Conservation (phyloP, 1,284 basidiomycete genomes). For the Leccinum variabile region DNA sequence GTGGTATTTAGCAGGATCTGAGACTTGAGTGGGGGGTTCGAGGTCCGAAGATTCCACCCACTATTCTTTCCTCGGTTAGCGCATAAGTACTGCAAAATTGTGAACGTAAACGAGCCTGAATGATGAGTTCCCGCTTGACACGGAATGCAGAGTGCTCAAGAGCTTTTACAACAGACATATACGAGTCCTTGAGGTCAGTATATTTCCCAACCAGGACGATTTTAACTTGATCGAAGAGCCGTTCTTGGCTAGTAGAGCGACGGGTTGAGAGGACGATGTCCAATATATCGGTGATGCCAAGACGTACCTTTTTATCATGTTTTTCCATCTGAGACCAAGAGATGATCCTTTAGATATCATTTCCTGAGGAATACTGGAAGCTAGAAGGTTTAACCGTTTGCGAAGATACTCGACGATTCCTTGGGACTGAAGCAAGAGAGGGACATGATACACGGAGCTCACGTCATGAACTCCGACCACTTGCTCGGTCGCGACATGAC, state of each 20-base stretch:
- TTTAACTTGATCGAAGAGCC: constrained; percentile 87
- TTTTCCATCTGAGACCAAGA: constrained; percentile 77
- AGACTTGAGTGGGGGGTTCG: constrained; percentile 77
- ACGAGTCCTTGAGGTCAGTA: constrained; percentile 95
- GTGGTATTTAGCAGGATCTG: constrained; percentile 88
- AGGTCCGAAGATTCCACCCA: constrained; percentile 98
- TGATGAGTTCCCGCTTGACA: constrained; percentile 79
- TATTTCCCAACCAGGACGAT: constrained; percentile 98
- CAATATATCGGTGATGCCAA: background rate
- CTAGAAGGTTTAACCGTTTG: constrained; percentile 76
- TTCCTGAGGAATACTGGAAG: constrained; percentile 54
- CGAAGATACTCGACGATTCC: constrained; percentile 86
- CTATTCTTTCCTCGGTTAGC: constrained; percentile 40
- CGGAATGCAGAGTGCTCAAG: constrained; percentile 96
- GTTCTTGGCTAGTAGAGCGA: constrained; percentile 67
- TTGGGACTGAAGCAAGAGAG: constrained; percentile 89
- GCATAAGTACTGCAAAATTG: constrained; percentile 1
- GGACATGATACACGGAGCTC: constrained; percentile 96
- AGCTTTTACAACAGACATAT: constrained; percentile 98
- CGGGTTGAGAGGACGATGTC: constrained; percentile 4
- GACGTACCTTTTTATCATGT: constrained; percentile 72
- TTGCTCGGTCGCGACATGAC: constrained; percentile 92
- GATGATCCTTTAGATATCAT: constrained; percentile 66
- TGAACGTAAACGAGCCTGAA: constrained; percentile 56
- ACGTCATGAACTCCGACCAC: constrained; percentile 98